Percentiles rank a stretch among this genome's conserved stretches.
Evolutionary conservation across 2,329 filamentous ascomycete species (phyloP).

Genomic region (Aspergillus sp.): DNA sequence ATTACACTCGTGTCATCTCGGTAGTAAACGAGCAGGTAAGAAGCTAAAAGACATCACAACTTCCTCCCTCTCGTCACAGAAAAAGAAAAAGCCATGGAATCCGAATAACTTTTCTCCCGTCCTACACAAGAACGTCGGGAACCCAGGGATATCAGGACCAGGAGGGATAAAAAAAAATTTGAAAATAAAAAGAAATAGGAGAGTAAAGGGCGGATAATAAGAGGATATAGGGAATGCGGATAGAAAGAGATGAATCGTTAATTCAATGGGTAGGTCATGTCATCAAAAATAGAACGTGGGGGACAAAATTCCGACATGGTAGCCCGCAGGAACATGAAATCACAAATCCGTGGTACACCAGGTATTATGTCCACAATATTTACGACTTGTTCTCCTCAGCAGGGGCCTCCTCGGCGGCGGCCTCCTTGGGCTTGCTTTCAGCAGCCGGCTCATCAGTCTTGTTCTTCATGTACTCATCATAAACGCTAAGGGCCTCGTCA

Average conservation of each 20-base stretch:
- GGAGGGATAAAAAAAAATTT: conserved; percentile 27
- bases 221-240: conserved; percentile 14
- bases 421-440: conserved; percentile 48
- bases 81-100: conserved; percentile 20
- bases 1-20: conserved; percentile 28
- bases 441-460: conserved; percentile 53
- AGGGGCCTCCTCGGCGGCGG: conserved; percentile 32
- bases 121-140: conserved; percentile 39
- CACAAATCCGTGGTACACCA: neutral
- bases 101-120: conserved; percentile 26
- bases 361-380: conserved; percentile 11
- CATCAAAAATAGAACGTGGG: conserved; percentile 37
- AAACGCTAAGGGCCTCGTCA: conserved; percentile 93
- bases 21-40: conserved; percentile 23
- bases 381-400: conserved; percentile 45
- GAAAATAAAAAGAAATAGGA: conserved; percentile 22
- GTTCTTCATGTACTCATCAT: conserved; percentile 97
- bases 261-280: conserved; percentile 28
- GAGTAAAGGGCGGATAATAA: conserved; percentile 18
- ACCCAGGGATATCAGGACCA: conserved; percentile 45
- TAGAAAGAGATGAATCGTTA: conserved; percentile 25
- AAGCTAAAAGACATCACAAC: conserved; percentile 26
- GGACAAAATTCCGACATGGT: conserved; percentile 29
- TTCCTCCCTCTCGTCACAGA: conserved; percentile 25
- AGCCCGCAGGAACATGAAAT: conserved; percentile 16